Base-by-base conservation (phyloP, 208 protist genomes). In the Acanthamoeba lenticulata region DNA sequence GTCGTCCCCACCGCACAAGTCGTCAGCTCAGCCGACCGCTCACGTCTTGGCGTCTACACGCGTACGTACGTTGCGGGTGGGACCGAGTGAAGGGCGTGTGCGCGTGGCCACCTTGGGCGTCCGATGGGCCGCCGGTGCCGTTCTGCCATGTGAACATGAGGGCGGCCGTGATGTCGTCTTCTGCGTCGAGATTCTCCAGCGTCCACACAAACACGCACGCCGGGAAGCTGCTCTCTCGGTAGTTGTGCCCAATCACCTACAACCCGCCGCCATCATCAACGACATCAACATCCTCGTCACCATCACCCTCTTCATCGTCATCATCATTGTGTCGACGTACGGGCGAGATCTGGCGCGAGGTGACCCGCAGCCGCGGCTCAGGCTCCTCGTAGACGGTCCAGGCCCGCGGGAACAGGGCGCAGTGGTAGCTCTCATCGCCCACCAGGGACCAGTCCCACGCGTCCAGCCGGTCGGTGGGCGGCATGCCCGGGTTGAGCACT, bases 131-230 rank as follows among this genome's bases (percentile, higher is more conserved):
- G 21, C 55, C 95, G 47, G 88, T 88, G 52, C 93, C 88, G 47
- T 97, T 97, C 72, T 97, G 94, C 88, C 96, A 94, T 17, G 96
- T 97, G 57, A 97, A 97, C 96, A 97, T 97, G 32, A 97, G 44
- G 36, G 90, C 91, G 24, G 97, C 65, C 0, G 36, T 52, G n/a
- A 94, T 45, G 17, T 62, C 45, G 95, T 95, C 36, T 3, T 94
- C 65, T 9, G 2, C 11, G 29, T 86, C 34, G 9, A 86, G 24
- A 65, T 96, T 96, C n/a, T 94, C 77, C 38, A 97, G 88, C 49
- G 95, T 97, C 95, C 96, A 97, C 42, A 94, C 92, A 42, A 97
- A 97, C 13, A 94, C 85, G 38, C 62, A 83, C 42, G 32, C 60
- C 34, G 96, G 96, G 93, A 95, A 95, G 2, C 72, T 94, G 34